Evolutionary conservation across 2,329 filamentous ascomycete genomes (phyloP).

Genomic region (Rachicladosporium sp.): DNA sequence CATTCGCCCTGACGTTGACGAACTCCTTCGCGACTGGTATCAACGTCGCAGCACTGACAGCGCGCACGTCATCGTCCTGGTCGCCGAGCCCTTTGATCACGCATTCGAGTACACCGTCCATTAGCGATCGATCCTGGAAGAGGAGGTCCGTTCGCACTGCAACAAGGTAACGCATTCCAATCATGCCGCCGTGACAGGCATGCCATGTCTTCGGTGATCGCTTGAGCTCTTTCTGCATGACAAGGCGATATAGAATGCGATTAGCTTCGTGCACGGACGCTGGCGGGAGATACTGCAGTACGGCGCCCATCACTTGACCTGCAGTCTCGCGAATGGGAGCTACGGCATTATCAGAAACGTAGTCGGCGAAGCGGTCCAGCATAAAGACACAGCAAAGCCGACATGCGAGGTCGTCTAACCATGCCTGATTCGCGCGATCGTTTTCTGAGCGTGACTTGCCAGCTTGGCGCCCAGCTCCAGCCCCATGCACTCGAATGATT

Average conservation of each 20-base stretch:
- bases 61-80: conserved; percentile 86
- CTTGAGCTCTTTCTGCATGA: conserved; percentile 76
- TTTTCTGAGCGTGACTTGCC: conserved; percentile 64
- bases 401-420: conserved; percentile 92
- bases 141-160: conserved; percentile 88
- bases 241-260: conserved; percentile 70
- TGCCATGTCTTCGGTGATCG: conserved; percentile 73
- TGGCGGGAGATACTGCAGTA: conserved; percentile 70
- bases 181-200: conserved; percentile 95
- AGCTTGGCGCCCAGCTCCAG: conserved; percentile 66
- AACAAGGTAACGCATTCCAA: conserved; percentile 86
- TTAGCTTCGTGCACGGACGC: conserved; percentile 77
- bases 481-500: conserved; percentile 80
- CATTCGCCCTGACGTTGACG: conserved; percentile 66
- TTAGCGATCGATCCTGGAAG: conserved; percentile 67
- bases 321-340: conserved; percentile 92
- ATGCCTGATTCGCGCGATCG: conserved; percentile 63
- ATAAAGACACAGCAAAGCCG: conserved; percentile 91
- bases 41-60: conserved; percentile 91
- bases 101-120: conserved; percentile 82
- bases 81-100: conserved; percentile 93
- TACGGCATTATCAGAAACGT: conserved; percentile 92
- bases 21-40: conserved; percentile 95
- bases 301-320: conserved; percentile 81
- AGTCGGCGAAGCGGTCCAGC: conserved; percentile 94